Base-by-base conservation (phyloP, 495 filamentous ascomycete species). In the Neurospora sp. region DNA sequence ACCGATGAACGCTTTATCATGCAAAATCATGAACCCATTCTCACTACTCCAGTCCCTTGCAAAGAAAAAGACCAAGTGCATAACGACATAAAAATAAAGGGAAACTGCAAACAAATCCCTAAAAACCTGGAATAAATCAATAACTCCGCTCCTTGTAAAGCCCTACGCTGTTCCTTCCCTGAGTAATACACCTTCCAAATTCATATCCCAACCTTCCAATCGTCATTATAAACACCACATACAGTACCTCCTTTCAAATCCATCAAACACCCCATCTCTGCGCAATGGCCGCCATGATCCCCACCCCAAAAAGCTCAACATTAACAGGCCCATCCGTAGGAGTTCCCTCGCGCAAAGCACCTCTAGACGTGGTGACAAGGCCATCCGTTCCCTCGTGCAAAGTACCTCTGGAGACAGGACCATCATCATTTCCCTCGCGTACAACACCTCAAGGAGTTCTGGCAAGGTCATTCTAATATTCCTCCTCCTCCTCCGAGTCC, bases 401-500 rank as follows among this genome's bases (percentile, higher is more conserved):
- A 24, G 45, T 10, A 54, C 9, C 21, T 54, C n/a, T 21, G 1
- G 40, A 10, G n/a, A n/a, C 1, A 59, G 24, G 13, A 1, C 24
- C 11, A 59, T 31, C 11, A 24, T 9, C 3, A 45, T 24, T 17
- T 24, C 43, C 43, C 43, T 48, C 9, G 0, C 3, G 7, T 21
- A 48, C 8, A 48, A 4, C 43, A 48, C n/a, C 9, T 5, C n/a
- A 24, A 24, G 43, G 43, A 48, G 43, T 8, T 21, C 17, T 21
- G 43, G 17, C 19, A 59, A 11, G 48, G 7, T 34, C 54, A 31
- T 28, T 34, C 54, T 66, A 66, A 9, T 34, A 66, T 34, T 19
- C 54, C 31, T 66, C 48, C n/a, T 72, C 59, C 71, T 78, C 75
- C 39, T 72, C 72, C 59, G 81, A 83, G 40, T 85, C 84, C 75